Base-by-base conservation (phyloP, 2,329 filamentous ascomycete genomes). In the Pseudocercospora crystallina region DNA sequence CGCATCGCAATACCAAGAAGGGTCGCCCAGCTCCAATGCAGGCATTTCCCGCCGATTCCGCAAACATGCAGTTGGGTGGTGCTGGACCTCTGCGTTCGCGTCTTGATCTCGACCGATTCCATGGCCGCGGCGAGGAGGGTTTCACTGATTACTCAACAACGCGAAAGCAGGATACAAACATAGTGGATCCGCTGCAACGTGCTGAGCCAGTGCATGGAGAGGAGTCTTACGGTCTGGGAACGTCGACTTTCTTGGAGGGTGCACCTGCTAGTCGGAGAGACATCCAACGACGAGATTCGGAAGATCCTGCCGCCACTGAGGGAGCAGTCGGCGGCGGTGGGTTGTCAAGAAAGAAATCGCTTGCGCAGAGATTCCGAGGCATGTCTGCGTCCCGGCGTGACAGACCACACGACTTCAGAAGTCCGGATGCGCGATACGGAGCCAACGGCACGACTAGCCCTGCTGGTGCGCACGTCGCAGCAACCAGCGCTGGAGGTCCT, bases 211-310 rank as follows among this genome's bases (percentile, higher is more conserved):
- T 97, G 11, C 90, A 97, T 61, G 92, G 92, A 13, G 84, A 91
- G 48, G 85, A 95, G 71, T 86, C 83, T 3, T 76, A 89, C 54
- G 94, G 94, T 8, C 75, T 99, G 7, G 94, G 94, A 46, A 96
- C 91, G 1, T 95, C 90, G 31, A 99, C 94, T 2, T 97, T 97
- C 77, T 74, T 99, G 15, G 94, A 99, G 64, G 94, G 94, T 32
- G 87, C 94, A 1, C 92, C 94, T 11, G 94, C 91, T 26, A 87
- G 91, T 26, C 84, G 84, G 61, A 81, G 84, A 7, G 89, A 87
- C 13, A 89, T 96, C 47, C 82, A 89, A 67, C 84, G 86, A 54
- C 83, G 83, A 43, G 82, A 92, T 63, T 86, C 81, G 30, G 90
- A 88, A 54, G 81, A 86, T 39, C 79, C 47, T 71, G 79, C 15